Conservation (phyloP, 2,329 filamentous ascomycete species). For the Verticillium longisporum region DNA sequence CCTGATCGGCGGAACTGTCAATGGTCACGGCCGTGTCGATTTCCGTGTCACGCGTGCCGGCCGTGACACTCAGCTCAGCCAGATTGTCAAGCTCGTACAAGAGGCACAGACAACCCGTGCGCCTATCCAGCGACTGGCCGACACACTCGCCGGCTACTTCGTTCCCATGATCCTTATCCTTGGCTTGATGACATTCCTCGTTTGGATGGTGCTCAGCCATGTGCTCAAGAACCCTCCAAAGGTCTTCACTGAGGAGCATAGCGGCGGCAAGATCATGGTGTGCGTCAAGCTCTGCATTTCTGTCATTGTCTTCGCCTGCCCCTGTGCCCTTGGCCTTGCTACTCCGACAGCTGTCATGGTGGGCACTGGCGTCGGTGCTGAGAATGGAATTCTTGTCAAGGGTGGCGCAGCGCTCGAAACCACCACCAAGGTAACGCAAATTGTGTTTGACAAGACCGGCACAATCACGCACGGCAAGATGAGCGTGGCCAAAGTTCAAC, state of each 20-base stretch:
- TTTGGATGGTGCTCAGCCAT: constrained; percentile 94
- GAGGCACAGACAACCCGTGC: constrained; percentile 92
- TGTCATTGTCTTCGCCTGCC: constrained; percentile 96
- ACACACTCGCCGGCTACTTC: constrained; percentile 88
- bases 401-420: constrained; percentile 88
- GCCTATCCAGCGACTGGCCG: constrained; percentile 88
- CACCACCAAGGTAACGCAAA: constrained; percentile 80
- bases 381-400: constrained; percentile 96
- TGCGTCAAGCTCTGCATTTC: constrained; percentile 97
- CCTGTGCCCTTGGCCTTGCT: constrained; percentile 90
- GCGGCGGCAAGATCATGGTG: constrained; percentile 90
- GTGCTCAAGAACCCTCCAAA: constrained; percentile 74
- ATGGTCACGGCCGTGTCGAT: constrained; percentile 84
- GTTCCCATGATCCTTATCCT: constrained; percentile 83
- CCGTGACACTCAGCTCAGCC: constrained; percentile 91
- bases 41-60: constrained; percentile 89
- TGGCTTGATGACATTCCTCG: constrained; percentile 76
- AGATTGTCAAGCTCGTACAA: constrained; percentile 97
- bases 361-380: constrained; percentile 90
- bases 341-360: constrained; percentile 99
- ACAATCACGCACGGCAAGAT: constrained; percentile 94
- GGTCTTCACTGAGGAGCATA: constrained; percentile 74
- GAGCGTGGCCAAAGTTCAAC: constrained; percentile 70
- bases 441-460: constrained; percentile 93
- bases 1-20: constrained; percentile 91